Base-by-base conservation (phyloP, 352 stramenopile species). In the Peronosclerospora sorghi region DNA sequence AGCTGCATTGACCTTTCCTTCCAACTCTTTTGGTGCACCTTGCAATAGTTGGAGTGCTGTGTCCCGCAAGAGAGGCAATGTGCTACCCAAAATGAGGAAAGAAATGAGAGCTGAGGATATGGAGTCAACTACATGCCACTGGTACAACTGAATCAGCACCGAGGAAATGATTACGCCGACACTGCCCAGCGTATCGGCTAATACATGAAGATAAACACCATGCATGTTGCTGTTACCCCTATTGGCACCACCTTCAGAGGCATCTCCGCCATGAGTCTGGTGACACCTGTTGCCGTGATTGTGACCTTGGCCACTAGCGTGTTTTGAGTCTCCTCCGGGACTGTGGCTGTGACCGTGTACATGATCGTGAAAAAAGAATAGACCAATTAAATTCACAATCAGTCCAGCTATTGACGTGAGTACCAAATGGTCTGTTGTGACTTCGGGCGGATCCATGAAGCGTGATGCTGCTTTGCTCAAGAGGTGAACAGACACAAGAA, bases 311-410 rank as follows among this genome's bases (percentile, higher is more conserved):
- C 55, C 57, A 48, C 51, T 41, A 23, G 56, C 14, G 20, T 77
- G 56, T 10, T 47, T 50, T 44, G 54, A 40, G 15, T 59, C 57
- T 9, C 43, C 59, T n/a, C 43, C 58, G 40, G 85, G 65, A 20
- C 62, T 71, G 42, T 88, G 71, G 7, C 71, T 66, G 36, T 87
- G 76, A 10, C 75, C 68, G 50, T 95, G 83, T 0, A 88, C 74
- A 12, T 87, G 68, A 10, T 94, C 85, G 41, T 96, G 85, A 37
- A 96, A 95, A 63, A 88, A 95, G 17, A 93, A 68, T 8, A 96
- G 64, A 0, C 85, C 85, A 8, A 96, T 63, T 10, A 95, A 64
- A 46, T 96, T 96, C 19, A 96, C 73, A 24, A 72, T 24, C 12
- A 96, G 48, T 4, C 85, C 85, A 46, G 71, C 67, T 3, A 81